Conservation (phyloP, 441 rosid genomes). For the Adansonia madagascariensis region DNA sequence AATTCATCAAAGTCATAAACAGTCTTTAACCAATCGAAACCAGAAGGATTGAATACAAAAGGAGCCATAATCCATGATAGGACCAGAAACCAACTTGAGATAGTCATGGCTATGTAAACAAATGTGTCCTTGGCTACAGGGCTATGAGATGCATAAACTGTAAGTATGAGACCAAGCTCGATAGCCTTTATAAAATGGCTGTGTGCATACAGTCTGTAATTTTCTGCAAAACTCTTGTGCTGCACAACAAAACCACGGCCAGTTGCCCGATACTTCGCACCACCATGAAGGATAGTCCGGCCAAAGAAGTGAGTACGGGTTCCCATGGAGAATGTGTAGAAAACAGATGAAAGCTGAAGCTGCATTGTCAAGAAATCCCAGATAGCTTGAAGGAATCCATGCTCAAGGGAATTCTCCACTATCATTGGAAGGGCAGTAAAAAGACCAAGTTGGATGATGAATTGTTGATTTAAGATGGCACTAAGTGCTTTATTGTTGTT, state of each 20-base stretch:
- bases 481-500: slow-evolving; percentile 65
- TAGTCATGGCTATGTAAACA: slow-evolving; percentile 42
- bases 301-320: slow-evolving; percentile 90
- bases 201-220: slow-evolving; percentile 77
- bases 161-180: slow-evolving; percentile 84
- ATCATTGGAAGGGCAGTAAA: slow-evolving; percentile 92
- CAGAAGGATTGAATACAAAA: slow-evolving; percentile 2
- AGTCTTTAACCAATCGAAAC: slow-evolving; percentile 10
- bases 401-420: slow-evolving; percentile 88
- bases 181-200: slow-evolving; percentile 89
- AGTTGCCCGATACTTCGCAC: slow-evolving; percentile 87
- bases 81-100: slow-evolving; percentile 14
- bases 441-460: slow-evolving; percentile 83
- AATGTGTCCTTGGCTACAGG: slow-evolving; percentile 63
- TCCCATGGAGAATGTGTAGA: slow-evolving; percentile 95
- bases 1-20: slow-evolving; percentile 7
- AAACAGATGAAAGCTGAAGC: slow-evolving; percentile 88
- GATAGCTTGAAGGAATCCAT: slow-evolving; percentile 76
- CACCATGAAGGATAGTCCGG: slow-evolving; percentile 87
- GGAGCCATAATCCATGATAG: slow-evolving; percentile 3
- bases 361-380: slow-evolving; percentile 90
- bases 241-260: slow-evolving; percentile 92
- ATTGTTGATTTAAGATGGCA: slow-evolving; percentile 80
- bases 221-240: slow-evolving; percentile 85
- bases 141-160: slow-evolving; percentile 74